Base-by-base conservation (phyloP, 108 stramenopile species). In the Nitzschia sp. region DNA sequence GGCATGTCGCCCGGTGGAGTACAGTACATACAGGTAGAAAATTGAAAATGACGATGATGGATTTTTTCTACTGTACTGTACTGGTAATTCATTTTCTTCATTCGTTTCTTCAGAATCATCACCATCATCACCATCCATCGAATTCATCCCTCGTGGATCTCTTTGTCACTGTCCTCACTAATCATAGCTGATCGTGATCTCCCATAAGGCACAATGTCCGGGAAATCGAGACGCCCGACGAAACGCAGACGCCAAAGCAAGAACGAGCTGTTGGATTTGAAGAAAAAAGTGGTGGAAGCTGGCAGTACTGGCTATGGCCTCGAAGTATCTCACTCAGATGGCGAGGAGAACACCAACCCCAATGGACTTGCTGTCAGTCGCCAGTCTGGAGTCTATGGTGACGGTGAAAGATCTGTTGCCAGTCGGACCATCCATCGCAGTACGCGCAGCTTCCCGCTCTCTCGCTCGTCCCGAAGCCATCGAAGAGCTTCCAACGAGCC, bases 311-410 rank as follows among this genome's bases (percentile, higher is more conserved):
- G 57, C 17, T 28, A 1, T 34, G 57, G 57, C 25, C 2, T 32
- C n/a, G 27, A 52, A 52, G 50, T 19, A 19, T 23, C n/a, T 15
- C 13, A 19, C 6, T 52, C 50, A 6, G 50, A 52, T 16, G 13
- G 5, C n/a, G 50, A 52, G n/a, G 50, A 52, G n/a, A 52, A 58
- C 6, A 29, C 13, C 31, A 34, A 29, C 33, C n/a, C 57, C 31
- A 32, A 58, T 1, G 3, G 1, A 1, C n/a, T 15, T 31, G n/a
- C 9, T 1, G 53, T 5, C 6, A n/a, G 0, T 11, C 17, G 29
- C 19, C 57, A 32, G 13, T 32, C 57, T 29, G 57, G 57, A 2
- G n/a, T 58, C 17, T 58, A 58, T 21, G 57, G 57, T 21, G 29
- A 34, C 29, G 17, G 29, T 17, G 23, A 4, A 30, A 58, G 57